Evolutionary conservation across 208 protist species (phyloP), one percentile per base, ranked within the genome.

Genomic region (Leishmania martiniquensis): DNA sequence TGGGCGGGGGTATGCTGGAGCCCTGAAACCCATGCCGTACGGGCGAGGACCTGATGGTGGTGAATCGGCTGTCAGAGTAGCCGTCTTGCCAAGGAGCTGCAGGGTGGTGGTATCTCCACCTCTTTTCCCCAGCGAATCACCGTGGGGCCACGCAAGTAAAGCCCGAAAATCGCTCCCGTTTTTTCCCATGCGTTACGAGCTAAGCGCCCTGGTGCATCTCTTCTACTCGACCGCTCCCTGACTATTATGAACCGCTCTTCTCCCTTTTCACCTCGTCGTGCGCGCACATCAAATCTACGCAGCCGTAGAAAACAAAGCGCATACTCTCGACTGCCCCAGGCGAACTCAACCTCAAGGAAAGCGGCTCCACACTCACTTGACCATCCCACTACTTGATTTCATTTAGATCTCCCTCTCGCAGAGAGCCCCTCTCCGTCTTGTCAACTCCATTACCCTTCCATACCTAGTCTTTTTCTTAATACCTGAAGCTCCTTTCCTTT

Each of bases 331-430:
- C 22, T 72, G 15, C 37, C n/a, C 47, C 42, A 72, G 45, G 39
- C 68, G 20, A 4, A 44, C 68, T 17, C n/a, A 54, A 13, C 32
- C 32, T 47, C 54, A 72, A 57, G 39, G 29, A 72, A 72, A 72
- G 37, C 29, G 37, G 65, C 22, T 51, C 25, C 25, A 25, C 65
- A 69, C 65, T 47, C 22, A 6, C 47, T 37, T 54, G 45, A 39
- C 44, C 9, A 52, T 34, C 29, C 32, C 32, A 57, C 68, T 57
- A 45, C 20, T 52, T 57, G 25, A 29, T 72, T 72, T 57, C 42
- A 39, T n/a, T 72, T 72, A 72, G 68, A 72, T 72, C 45, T 72
- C 22, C 39, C 65, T 39, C 47, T 72, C 68, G 47, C 39, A 29
- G 45, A 72, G 68, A 34, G 68, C 68, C 68, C 32, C 44, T 72